Evolutionary conservation across 2,329 filamentous ascomycete genomes (phyloP), one percentile per base, ranked within the genome.

Genomic region (Ramularia endophylla): DNA sequence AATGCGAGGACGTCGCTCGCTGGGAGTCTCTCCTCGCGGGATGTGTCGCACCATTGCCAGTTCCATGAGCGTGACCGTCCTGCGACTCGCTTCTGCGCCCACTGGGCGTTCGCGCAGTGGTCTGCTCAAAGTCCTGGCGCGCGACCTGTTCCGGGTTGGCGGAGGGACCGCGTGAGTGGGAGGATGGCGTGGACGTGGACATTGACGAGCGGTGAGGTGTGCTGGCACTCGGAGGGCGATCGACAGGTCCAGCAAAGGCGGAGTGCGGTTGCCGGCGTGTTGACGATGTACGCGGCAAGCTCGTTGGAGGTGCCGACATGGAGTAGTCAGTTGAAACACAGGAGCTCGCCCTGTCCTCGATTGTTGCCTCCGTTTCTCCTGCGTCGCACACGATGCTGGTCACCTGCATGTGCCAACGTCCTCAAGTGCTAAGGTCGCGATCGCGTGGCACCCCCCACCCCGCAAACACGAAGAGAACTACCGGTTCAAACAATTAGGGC

Each of bases 101-200:
- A 53, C 68, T 64, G 38, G 65, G 54, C 27, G 45, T 36, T 40
- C 75, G 71, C 56, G 78, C 75, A 69, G 81, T 81, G 56, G 75
- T 72, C 55, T 81, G 75, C 67, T 90, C 86, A 70, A 81, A 81
- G 66, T 92, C 85, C 63, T 82, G 74, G 57, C 83, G 79, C 42
- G 73, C 70, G 53, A 76, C 71, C 59, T 68, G 70, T 42, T 68
- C 67, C 32, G 79, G 67, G 32, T 69, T 66, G 64, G 62, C 54
- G 65, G 70, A 57, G 67, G 72, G 43, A 61, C 62, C 36, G 62
- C 58, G 53, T 45, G 51, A 54, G 54, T 55, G 63, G 13, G 52
- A 47, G n/a, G 51, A 44, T 27, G 47, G 34, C 15, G 46, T 42
- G 25, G 64, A 56, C 27, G 60, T 56, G 19, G 62, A 64, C 38